A percentile compares a stretch with the other conserved stretches of the same genome.
These are phyloP conservation scores for Beauveria caledonica DNA, from an alignment of 2,329 filamentous ascomycete species.

Conservation along the genomic window DNA sequence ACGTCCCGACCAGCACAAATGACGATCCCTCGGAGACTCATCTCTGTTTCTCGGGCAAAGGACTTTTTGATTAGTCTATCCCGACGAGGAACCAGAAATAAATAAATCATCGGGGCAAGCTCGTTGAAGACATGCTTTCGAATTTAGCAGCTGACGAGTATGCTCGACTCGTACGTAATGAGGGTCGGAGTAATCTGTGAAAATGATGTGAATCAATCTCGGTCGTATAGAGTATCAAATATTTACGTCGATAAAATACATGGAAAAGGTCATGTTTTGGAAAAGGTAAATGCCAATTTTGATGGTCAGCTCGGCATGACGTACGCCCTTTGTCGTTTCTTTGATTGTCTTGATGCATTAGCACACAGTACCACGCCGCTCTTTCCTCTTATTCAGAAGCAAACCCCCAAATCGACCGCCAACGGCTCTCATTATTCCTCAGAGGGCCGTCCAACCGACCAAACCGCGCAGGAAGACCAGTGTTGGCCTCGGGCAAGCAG, in stretches of 20 bases:
- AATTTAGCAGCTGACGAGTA: neutral
- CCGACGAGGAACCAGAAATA: too few relatives aligned
- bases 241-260: neutral
- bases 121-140: too few relatives aligned
- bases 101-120: too few relatives aligned
- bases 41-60: too few relatives aligned
- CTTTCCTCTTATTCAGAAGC: neutral
- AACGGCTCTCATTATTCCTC: conserved; percentile 46
- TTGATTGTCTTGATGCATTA: neutral
- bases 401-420: conserved; percentile 58
- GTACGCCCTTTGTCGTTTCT: neutral
- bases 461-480: conserved; percentile 51
- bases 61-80: too few relatives aligned
- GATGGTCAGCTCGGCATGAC: neutral
- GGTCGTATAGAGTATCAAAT: neutral
- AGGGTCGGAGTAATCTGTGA: neutral
- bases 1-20: too few relatives aligned
- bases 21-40: too few relatives aligned
- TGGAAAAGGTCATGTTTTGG: neutral
- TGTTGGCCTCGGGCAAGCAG: conserved; percentile 70
- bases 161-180: too few relatives aligned
- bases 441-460: conserved; percentile 56
- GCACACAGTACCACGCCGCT: neutral
- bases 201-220: neutral
- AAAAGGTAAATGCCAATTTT: neutral